Percentiles rank a stretch among this genome's conserved stretches.
Conservation (phyloP, 768 basidiomycete species). For the Naganishia antarctica region DNA sequence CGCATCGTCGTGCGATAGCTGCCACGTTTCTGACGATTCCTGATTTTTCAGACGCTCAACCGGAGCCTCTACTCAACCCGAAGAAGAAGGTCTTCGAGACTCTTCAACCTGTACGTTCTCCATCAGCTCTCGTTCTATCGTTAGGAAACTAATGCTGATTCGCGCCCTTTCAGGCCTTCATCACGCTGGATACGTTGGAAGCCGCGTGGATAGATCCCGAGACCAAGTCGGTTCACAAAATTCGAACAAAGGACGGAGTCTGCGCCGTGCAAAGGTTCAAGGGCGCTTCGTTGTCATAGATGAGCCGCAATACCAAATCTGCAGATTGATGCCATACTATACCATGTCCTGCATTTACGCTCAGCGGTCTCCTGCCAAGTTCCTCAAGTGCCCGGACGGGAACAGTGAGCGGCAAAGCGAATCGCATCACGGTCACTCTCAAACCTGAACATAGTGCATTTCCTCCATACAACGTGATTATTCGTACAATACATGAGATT, state of each 20-base stretch:
- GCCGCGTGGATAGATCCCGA: slow-evolving; percentile 88
- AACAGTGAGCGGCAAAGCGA: too few species aligned
- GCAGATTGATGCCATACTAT: too few species aligned
- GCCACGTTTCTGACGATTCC: not conserved
- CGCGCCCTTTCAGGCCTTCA: slow-evolving; percentile 62
- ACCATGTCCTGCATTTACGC: too few species aligned
- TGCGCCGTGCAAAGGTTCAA: slow-evolving; percentile 74
- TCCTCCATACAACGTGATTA: not conserved
- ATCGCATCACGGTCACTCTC: too few species aligned
- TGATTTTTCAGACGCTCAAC: slow-evolving; percentile 38
- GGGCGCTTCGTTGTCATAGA: slow-evolving; percentile 85
- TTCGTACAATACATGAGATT: not conserved
- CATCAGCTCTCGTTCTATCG: not conserved
- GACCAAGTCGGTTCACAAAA: slow-evolving; percentile 72
- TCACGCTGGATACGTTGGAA: slow-evolving; percentile 75
- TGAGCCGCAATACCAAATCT: too few species aligned
- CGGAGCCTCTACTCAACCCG: slow-evolving; percentile 83
- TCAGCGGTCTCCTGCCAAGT: too few species aligned
- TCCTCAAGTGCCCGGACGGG: too few species aligned
- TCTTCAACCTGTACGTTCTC: slow-evolving; percentile 67
- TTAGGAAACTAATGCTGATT: not conserved
- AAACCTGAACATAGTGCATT: too few species aligned
- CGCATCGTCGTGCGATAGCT: not conserved
- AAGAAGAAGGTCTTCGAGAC: slow-evolving; percentile 99
- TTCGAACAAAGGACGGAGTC: slow-evolving; percentile 75